Evolutionary conservation across 2,329 filamentous ascomycete genomes (phyloP).

Genomic region (Ophiostoma sp.): DNA sequence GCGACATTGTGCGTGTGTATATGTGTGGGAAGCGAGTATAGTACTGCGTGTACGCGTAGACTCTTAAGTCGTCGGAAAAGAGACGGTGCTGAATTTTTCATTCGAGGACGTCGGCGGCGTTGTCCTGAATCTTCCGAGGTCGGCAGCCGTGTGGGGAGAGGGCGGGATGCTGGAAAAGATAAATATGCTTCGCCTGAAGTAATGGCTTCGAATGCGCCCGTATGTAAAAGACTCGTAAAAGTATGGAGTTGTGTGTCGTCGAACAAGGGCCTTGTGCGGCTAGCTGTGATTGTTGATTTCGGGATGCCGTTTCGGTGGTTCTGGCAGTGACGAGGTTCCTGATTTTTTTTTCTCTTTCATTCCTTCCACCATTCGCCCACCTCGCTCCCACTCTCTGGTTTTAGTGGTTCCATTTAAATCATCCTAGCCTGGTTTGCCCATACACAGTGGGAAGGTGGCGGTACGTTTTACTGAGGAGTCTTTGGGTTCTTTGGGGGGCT

Average conservation of each 20-base stretch:
- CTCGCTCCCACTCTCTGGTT: not conserved
- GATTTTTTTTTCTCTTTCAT: constrained; percentile 6
- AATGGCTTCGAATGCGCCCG: not conserved
- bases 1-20: constrained; percentile 49
- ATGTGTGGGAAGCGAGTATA: not conserved
- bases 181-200: not conserved
- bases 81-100: not conserved
- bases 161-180: not conserved
- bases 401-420: constrained; percentile 21
- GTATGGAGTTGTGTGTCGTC: not conserved
- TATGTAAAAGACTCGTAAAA: not conserved
- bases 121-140: constrained; percentile 12
- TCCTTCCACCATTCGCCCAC: constrained; percentile 1
- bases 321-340: constrained; percentile 12
- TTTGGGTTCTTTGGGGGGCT: not conserved
- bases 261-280: constrained; percentile 16
- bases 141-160: not conserved
- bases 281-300: constrained; percentile 16
- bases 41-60: not conserved
- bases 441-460: constrained; percentile 6
- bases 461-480: not conserved
- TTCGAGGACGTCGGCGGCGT: not conserved
- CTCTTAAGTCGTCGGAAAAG: not conserved
- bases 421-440: constrained; percentile 18
- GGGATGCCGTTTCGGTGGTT: constrained; percentile 17